A percentile compares a stretch with the other conserved stretches of the same genome.
Conservation (phyloP, 345 rosid species). For the Cardamine resedifolia region DNA sequence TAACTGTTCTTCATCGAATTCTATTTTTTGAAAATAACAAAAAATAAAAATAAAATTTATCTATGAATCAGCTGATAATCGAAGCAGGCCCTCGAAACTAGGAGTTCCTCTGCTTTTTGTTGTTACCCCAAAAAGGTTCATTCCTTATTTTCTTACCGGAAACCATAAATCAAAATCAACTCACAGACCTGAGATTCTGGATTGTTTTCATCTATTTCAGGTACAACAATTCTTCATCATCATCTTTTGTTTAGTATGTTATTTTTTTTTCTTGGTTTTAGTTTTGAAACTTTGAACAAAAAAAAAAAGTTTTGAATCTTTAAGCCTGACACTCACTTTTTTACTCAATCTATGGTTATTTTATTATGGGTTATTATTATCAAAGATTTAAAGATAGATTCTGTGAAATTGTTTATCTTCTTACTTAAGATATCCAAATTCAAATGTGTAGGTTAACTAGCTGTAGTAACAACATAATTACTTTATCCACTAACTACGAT, state of each 20-base stretch:
- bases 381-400: slow-evolving; percentile 1
- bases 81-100: slow-evolving; percentile 21
- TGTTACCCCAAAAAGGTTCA: slow-evolving; percentile 18
- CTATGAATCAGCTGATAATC: slow-evolving; percentile 4
- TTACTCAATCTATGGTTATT: background rate
- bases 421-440: background rate
- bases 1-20: slow-evolving; percentile 23
- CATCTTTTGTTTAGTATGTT: background rate
- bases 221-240: slow-evolving; percentile 22
- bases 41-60: background rate
- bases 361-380: background rate
- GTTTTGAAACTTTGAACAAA: slow-evolving; percentile 20
- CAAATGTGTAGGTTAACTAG: background rate
- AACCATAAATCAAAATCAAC: slow-evolving; percentile 1
- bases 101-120: slow-evolving; percentile 9
- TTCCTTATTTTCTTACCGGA: background rate
- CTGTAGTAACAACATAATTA: slow-evolving; percentile 6
- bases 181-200: background rate
- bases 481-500: slow-evolving; percentile 21
- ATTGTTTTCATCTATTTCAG: slow-evolving; percentile 9
- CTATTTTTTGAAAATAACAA: background rate
- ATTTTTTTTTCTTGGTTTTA: slow-evolving; percentile 2
- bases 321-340: background rate
- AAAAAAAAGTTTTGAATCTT: slow-evolving; percentile 17
- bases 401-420: background rate